These are phyloP conservation scores for Psilocybe mexicana DNA, from an alignment of 1,284 basidiomycete genomes.

Conservation along the genomic window DNA sequence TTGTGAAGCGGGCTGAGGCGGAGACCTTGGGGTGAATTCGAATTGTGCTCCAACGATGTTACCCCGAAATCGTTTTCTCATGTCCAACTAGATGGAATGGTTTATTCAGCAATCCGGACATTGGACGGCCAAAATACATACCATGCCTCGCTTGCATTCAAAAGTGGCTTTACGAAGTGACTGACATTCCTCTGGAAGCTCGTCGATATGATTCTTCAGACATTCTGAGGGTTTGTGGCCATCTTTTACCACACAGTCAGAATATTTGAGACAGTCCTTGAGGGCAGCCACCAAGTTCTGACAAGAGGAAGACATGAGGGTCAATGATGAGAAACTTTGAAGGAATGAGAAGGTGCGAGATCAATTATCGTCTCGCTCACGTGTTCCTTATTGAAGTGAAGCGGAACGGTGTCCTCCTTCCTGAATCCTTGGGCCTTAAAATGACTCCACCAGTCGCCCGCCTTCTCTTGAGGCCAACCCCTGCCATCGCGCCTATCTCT, in stretches of 20 bases:
- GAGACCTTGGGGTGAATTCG: conserved; percentile 37
- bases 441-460: conserved; percentile 42
- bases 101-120: not conserved
- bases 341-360: not conserved
- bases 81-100: conserved; percentile 61
- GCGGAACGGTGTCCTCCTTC: too few relatives aligned
- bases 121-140: conserved; percentile 38
- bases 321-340: not conserved
- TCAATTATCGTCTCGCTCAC: not conserved
- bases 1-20: conserved; percentile 10
- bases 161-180: conserved; percentile 76
- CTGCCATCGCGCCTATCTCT: conserved; percentile 63
- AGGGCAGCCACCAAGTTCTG: conserved; percentile 71
- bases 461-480: conserved; percentile 48
- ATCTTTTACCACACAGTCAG: conserved; percentile 81
- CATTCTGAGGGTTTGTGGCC: conserved; percentile 76
- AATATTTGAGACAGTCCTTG: conserved; percentile 77
- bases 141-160: conserved; percentile 88
- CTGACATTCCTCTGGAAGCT: conserved; percentile 77
- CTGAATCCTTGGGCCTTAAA: not conserved
- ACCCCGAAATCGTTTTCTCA: conserved; percentile 81
- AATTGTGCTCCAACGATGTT: conserved; percentile 62
- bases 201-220: conserved; percentile 67
- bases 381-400: not conserved
- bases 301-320: conserved; percentile 75